These are phyloP conservation scores for Dionaea muscipula DNA, from an alignment of 179 eudicot genomes.

Conservation along the genomic window DNA sequence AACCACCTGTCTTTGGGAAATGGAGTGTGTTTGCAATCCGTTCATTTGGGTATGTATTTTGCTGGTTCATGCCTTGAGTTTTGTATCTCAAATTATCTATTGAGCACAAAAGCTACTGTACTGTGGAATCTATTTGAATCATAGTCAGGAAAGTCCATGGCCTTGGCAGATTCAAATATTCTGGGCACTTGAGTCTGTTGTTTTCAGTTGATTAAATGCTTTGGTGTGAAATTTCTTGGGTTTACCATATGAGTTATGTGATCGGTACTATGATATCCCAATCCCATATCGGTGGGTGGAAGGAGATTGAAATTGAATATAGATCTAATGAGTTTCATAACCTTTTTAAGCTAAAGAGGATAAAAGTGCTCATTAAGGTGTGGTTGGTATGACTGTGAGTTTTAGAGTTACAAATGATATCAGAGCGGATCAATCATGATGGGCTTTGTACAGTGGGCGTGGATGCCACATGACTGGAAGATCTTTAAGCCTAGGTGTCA, in stretches of 20 bases:
- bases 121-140: background rate
- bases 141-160: background rate
- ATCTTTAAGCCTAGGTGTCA: too few species aligned
- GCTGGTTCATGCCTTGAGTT: constrained; percentile 3
- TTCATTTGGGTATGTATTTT: constrained; percentile 47
- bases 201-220: background rate
- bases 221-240: background rate
- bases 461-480: too few species aligned
- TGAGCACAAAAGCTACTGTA: background rate
- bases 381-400: too few species aligned
- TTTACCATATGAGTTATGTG: background rate
- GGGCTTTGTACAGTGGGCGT: too few species aligned
- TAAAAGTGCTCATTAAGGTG: too few species aligned
- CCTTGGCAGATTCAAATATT: background rate
- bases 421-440: too few species aligned
- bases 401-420: too few species aligned
- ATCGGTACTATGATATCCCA: too few species aligned
- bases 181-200: background rate
- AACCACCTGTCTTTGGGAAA: constrained; percentile 70
- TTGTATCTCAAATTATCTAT: background rate
- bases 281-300: too few species aligned
- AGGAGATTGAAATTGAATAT: too few species aligned
- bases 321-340: too few species aligned
- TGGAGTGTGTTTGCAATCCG: constrained; percentile 51
- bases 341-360: too few species aligned